Conservation (phyloP, 257 asterid genomes). For the Handroanthus guayacan region DNA sequence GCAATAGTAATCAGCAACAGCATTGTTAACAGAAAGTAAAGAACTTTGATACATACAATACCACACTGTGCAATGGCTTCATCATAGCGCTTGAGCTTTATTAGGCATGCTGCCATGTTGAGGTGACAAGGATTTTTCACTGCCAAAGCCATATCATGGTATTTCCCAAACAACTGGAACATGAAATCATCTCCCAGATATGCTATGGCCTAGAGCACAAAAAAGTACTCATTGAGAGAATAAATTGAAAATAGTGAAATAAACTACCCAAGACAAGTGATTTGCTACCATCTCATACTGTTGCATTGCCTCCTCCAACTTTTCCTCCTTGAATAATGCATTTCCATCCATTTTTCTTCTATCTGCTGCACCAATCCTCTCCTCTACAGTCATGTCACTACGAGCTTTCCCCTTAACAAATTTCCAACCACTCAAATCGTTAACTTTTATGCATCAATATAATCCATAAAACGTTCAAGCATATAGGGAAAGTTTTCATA, state of each 20-base stretch:
- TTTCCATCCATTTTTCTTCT: constrained; percentile 98
- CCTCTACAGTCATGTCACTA: constrained; percentile 99
- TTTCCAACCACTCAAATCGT: constrained; percentile 32
- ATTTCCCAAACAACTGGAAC: constrained; percentile 97
- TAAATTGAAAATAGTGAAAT: not conserved
- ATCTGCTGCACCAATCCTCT: constrained; percentile 93
- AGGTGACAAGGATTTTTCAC: constrained; percentile 98
- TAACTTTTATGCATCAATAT: not conserved
- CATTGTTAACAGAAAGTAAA: constrained; percentile 19
- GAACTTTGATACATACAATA: constrained; percentile 59
- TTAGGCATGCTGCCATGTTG: constrained; percentile 90
- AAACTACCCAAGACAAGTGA: constrained; percentile 9
- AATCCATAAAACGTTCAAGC: constrained; percentile 4
- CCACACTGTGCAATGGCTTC: constrained; percentile 95
- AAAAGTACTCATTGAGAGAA: constrained; percentile 8
- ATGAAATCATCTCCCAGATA: constrained; percentile 98
- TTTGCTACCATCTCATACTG: constrained; percentile 94
- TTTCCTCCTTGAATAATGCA: constrained; percentile 84
- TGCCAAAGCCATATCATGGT: constrained; percentile 95
- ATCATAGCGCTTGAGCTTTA: constrained; percentile 85
- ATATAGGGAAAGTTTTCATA: constrained; percentile 18
- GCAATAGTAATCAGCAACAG: constrained; percentile 1
- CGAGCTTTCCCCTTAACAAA: constrained; percentile 84
- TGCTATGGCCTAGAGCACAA: constrained; percentile 78
- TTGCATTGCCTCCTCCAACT: constrained; percentile 92